A percentile compares a stretch with the other conserved stretches of the same genome.
Conservation (phyloP, 768 basidiomycete genomes). For the Pilatotrama ljubarskyi region DNA sequence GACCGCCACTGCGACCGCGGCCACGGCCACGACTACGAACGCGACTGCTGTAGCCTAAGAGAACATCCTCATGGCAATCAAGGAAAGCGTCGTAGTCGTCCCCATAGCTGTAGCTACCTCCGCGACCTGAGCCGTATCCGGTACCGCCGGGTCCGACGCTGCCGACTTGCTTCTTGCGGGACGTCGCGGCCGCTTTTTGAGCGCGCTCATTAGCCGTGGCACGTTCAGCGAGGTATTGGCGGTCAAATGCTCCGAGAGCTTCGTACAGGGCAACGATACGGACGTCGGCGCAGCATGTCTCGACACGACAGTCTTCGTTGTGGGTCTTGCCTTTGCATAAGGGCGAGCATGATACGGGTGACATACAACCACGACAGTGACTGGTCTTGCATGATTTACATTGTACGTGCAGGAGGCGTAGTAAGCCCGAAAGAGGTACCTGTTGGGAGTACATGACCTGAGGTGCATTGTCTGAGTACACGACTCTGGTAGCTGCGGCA, state of each 20-base stretch:
- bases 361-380: conserved; percentile 53
- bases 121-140: conserved; percentile 43
- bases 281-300: conserved; percentile 46
- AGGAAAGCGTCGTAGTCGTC: not conserved
- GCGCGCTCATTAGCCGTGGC: conserved; percentile 42
- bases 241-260: conserved; percentile 49
- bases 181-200: conserved; percentile 30
- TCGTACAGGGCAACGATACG: conserved; percentile 56
- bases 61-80: not conserved
- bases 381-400: conserved; percentile 45
- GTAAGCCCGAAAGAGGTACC: conserved; percentile 26
- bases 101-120: not conserved
- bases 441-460: conserved; percentile 32
- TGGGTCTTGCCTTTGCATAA: conserved; percentile 45
- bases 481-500: not conserved
- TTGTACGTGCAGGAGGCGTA: conserved; percentile 43
- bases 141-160: conserved; percentile 55
- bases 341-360: conserved; percentile 36
- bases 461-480: conserved; percentile 15
- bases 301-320: conserved; percentile 36
- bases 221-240: conserved; percentile 44
- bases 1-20: not conserved
- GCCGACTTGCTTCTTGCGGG: conserved; percentile 15
- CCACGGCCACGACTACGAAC: conserved; percentile 13
- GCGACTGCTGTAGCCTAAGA: not conserved